These are phyloP conservation scores for Trichosporon coremiiforme DNA, from an alignment of 1,284 basidiomycete species.

Conservation along the genomic window DNA sequence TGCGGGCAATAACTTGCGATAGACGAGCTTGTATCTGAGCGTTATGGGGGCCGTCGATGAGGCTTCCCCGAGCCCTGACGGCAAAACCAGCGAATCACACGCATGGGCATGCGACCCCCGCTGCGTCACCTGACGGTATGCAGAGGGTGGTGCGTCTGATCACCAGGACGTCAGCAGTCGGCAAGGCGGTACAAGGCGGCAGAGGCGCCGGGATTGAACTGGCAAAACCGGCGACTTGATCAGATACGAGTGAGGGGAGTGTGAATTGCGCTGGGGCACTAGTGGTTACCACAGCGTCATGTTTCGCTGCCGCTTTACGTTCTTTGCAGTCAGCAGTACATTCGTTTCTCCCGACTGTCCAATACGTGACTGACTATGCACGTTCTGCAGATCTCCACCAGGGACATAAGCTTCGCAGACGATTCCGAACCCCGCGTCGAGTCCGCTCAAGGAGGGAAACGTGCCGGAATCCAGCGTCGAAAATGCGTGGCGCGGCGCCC, in stretches of 20 bases:
- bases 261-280: neutral
- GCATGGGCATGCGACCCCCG: neutral
- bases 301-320: neutral
- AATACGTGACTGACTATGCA: neutral
- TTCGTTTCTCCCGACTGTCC: neutral
- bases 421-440: neutral
- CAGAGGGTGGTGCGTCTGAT: neutral
- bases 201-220: neutral
- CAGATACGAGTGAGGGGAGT: neutral
- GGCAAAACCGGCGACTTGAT: neutral
- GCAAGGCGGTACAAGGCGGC: neutral
- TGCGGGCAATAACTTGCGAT: neutral
- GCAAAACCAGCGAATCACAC: neutral
- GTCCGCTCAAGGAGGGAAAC: neutral
- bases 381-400: neutral
- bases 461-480: neutral
- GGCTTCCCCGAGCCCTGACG: constrained; percentile 11
- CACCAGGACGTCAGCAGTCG: neutral
- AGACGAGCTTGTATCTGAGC: neutral
- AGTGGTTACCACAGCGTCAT: too few relatives aligned
- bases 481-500: constrained; percentile 11
- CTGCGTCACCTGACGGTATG: neutral
- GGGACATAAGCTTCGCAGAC: neutral
- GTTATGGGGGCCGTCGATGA: neutral
- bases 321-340: neutral